Percentiles rank a stretch among this genome's conserved stretches.
These are phyloP conservation scores for Mollisiaceae sp. DNA, from an alignment of 2,329 filamentous ascomycete genomes.

Conservation along the genomic window DNA sequence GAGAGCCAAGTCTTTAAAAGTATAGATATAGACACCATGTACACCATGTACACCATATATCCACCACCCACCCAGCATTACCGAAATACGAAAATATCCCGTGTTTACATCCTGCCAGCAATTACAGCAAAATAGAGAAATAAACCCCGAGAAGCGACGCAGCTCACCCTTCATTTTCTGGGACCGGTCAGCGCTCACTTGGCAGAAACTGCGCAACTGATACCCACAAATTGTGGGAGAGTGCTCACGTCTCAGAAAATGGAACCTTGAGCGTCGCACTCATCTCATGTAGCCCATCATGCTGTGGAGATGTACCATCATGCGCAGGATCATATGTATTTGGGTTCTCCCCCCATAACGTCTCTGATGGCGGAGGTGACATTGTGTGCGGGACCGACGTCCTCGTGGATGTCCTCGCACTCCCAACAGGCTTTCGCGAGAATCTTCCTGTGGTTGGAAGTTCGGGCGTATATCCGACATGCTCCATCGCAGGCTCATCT, in stretches of 20 bases:
- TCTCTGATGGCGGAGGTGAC: background rate
- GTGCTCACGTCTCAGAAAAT: background rate
- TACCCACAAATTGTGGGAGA: too few species aligned
- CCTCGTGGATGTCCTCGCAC: background rate
- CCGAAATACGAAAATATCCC: too few species aligned
- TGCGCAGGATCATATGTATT: background rate
- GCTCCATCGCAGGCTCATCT: background rate
- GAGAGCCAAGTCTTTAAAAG: too few species aligned
- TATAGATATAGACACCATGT: too few species aligned
- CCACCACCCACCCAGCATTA: too few species aligned
- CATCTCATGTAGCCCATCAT: conserved; percentile 8
- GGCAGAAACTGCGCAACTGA: too few species aligned
- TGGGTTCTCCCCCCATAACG: background rate
- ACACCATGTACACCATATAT: too few species aligned
- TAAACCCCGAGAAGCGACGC: too few species aligned
- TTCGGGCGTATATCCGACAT: background rate
- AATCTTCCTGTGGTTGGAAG: background rate
- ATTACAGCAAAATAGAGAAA: too few species aligned
- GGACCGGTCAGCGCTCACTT: too few species aligned
- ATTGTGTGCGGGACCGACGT: background rate
- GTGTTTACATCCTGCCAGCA: too few species aligned
- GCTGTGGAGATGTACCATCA: background rate
- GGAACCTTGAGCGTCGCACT: conserved; percentile 9
- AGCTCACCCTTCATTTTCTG: too few species aligned
- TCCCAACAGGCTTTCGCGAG: background rate